Percentiles rank a stretch among this genome's conserved stretches.
Conservation (phyloP, 805 yeast genomes). For the Wickerhamiella galacta region DNA sequence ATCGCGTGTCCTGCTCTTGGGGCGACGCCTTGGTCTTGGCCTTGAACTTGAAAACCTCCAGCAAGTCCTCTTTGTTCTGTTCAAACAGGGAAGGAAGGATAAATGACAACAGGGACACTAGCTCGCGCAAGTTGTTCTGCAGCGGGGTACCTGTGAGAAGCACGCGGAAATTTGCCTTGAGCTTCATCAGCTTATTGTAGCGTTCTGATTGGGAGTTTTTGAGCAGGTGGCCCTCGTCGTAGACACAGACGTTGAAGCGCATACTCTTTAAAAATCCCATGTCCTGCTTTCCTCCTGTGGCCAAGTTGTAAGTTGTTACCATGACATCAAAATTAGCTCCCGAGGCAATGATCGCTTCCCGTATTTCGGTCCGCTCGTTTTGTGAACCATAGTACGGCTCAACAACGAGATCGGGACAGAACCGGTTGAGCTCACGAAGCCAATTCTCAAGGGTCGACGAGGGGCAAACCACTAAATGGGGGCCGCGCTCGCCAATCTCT, state of each 20-base stretch:
- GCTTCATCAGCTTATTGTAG: slow-evolving; percentile 68
- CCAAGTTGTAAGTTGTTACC: slow-evolving; percentile 86
- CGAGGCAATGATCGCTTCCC: slow-evolving; percentile 44
- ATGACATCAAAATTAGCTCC: slow-evolving; percentile 60
- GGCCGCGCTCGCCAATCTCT: slow-evolving; percentile 48
- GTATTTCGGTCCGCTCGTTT: slow-evolving; percentile 65
- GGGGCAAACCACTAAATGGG: slow-evolving; percentile 90
- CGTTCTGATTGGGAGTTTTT: slow-evolving; percentile 82
- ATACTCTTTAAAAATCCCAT: slow-evolving; percentile 57
- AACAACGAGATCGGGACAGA: slow-evolving; percentile 63
- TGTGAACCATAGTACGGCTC: slow-evolving; percentile 91
- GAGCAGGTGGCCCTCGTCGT: slow-evolving; percentile 95
- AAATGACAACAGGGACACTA: slow-evolving; percentile 78
- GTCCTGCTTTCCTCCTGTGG: slow-evolving; percentile 75
- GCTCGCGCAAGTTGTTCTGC: slow-evolving; percentile 80
- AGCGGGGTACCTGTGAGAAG: slow-evolving; percentile 92
- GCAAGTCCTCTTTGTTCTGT: slow-evolving; percentile 67
- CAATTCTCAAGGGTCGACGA: slow-evolving; percentile 94
- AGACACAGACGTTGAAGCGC: slow-evolving; percentile 73
- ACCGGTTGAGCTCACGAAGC: slow-evolving; percentile 84
- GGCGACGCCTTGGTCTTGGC: slow-evolving; percentile 32
- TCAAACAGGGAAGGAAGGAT: slow-evolving; percentile 72
- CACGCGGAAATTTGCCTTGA: slow-evolving; percentile 69
- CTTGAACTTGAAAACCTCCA: slow-evolving; percentile 71
- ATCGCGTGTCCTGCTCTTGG: slow-evolving; percentile 13